Percentiles rank a stretch among this genome's conserved stretches.
phyloP scores from a whole-genome alignment of 1,284 basidiomycete species.

The Laetiporus sulphureus region DNA sequence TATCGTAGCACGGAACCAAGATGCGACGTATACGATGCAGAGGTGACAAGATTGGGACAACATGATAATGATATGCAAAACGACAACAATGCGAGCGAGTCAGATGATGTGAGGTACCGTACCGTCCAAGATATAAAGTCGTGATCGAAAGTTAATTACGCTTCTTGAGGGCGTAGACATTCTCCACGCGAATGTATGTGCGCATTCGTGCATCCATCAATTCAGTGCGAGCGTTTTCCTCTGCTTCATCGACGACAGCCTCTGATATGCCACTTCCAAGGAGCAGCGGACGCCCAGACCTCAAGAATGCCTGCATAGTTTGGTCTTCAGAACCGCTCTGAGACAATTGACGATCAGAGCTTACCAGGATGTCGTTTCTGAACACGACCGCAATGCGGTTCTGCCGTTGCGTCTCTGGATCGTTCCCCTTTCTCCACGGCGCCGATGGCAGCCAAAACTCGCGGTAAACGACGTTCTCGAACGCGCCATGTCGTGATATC shows the following conservation, averaged over 20 bases:
- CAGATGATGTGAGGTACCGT: too few relatives aligned
- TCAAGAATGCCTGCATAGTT: constrained; percentile 60
- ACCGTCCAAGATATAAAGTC: neutral
- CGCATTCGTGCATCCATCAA: constrained; percentile 39
- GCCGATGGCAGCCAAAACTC: constrained; percentile 55
- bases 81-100: too few relatives aligned
- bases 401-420: constrained; percentile 22
- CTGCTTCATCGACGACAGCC: constrained; percentile 43
- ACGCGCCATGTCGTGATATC: constrained; percentile 42
- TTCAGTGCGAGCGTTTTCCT: constrained; percentile 43
- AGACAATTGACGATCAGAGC: constrained; percentile 12
- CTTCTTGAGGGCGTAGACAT: constrained; percentile 52
- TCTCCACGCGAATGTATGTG: constrained; percentile 48
- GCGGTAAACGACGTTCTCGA: constrained; percentile 48
- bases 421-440: constrained; percentile 34
- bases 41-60: neutral
- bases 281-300: constrained; percentile 58
- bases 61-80: constrained; percentile 6
- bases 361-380: constrained; percentile 38
- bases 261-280: constrained; percentile 53
- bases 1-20: too few relatives aligned
- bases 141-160: constrained; percentile 5
- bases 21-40: too few relatives aligned
- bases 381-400: constrained; percentile 29
- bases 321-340: too few relatives aligned